These are phyloP conservation scores for Vigna radiata DNA, from an alignment of 306 rosid species.

Conservation along the genomic window DNA sequence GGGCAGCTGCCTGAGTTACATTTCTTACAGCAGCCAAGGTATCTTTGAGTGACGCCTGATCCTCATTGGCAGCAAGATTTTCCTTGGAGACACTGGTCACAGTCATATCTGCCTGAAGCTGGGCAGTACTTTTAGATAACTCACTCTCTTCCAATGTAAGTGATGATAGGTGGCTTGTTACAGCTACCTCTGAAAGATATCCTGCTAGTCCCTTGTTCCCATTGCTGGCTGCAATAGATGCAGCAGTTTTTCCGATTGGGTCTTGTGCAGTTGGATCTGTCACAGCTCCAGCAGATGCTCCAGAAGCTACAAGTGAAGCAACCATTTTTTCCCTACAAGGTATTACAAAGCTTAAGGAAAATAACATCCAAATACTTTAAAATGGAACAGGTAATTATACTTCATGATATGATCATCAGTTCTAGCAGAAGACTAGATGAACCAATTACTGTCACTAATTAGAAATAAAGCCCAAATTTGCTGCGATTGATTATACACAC, in stretches of 20 bases:
- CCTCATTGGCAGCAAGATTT: constrained; percentile 55
- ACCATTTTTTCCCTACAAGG: constrained; percentile 88
- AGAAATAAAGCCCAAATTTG: constrained; percentile 20
- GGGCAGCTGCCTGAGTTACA: constrained; percentile 95
- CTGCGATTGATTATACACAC: not conserved
- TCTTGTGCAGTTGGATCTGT: constrained; percentile 88
- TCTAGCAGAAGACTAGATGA: constrained; percentile 4
- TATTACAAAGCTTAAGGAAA: constrained; percentile 37
- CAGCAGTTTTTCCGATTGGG: constrained; percentile 85
- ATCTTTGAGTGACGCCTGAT: constrained; percentile 65
- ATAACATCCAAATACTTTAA: constrained; percentile 5
- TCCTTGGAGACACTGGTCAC: constrained; percentile 65
- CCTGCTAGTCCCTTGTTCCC: constrained; percentile 97
- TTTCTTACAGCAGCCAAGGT: constrained; percentile 90
- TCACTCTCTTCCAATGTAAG: constrained; percentile 83
- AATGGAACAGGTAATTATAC: constrained; percentile 25
- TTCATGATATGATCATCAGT: constrained; percentile 34
- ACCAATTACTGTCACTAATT: constrained; percentile 5
- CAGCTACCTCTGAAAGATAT: constrained; percentile 87
- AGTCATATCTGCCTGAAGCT: constrained; percentile 80
- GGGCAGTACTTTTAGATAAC: constrained; percentile 81
- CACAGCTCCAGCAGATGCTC: constrained; percentile 97
- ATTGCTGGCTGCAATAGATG: constrained; percentile 72
- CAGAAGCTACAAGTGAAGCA: constrained; percentile 88
- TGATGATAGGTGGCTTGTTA: constrained; percentile 87